Evolutionary conservation across 345 rosid genomes (phyloP).

Genomic region (Turritis glabra): DNA sequence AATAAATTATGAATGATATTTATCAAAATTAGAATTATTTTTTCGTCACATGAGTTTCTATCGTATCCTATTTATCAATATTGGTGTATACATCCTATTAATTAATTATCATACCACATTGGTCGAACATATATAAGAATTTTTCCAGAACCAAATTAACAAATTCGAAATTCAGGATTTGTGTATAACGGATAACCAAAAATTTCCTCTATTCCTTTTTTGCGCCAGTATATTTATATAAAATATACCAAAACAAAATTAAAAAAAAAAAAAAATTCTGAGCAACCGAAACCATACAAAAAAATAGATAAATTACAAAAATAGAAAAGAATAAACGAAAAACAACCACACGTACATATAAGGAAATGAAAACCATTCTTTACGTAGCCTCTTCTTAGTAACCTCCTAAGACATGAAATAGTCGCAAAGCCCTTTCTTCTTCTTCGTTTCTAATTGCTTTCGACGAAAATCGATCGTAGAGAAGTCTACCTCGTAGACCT

Average conservation of each 20-base stretch:
- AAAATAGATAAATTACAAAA: conserved; percentile 33
- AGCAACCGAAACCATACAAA: conserved; percentile 31
- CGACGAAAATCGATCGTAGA: conserved; percentile 21
- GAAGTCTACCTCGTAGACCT: conserved; percentile 39
- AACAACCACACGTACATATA: conserved; percentile 39
- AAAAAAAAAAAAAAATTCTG: conserved; percentile 18
- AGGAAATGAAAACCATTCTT: conserved; percentile 24
- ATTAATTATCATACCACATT: background rate
- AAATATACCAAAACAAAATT: background rate
- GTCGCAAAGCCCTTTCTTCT: conserved; percentile 13
- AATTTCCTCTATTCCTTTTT: background rate
- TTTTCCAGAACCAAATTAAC: background rate
- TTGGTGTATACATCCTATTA: background rate
- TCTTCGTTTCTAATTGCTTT: conserved; percentile 22
- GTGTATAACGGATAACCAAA: conserved; percentile 7
- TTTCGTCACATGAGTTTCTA: background rate
- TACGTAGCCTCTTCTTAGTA: conserved; percentile 33
- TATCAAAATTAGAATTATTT: background rate
- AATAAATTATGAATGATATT: too few species aligned
- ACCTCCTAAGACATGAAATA: conserved; percentile 38
- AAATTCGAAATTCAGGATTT: background rate
- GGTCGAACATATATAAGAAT: background rate
- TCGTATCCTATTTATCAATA: background rate
- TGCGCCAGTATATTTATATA: background rate
- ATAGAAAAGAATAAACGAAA: conserved; percentile 20